Percentiles rank a stretch among this genome's conserved stretches.
phyloP scores from a whole-genome alignment of 2,329 filamentous ascomycete species.

The Camillea tinctor region DNA sequence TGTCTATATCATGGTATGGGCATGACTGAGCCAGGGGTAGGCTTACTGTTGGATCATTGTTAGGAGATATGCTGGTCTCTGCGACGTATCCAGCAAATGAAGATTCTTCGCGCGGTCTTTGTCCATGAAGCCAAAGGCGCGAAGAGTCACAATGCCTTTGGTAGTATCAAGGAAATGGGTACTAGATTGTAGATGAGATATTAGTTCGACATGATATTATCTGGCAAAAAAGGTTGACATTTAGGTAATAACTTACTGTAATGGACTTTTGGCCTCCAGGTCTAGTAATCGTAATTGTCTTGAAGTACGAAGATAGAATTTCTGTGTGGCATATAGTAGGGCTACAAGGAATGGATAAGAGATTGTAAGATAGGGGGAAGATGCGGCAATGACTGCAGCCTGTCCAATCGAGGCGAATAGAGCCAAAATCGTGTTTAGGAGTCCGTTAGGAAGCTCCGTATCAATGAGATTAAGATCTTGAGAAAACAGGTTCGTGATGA shows the following conservation, averaged over 20 bases:
- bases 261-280: slow-evolving; percentile 48
- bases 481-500: slow-evolving; percentile 44
- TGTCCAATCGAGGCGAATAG: slow-evolving; percentile 29
- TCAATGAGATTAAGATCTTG: slow-evolving; percentile 46
- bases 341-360: slow-evolving; percentile 42
- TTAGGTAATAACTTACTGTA: slow-evolving; percentile 38
- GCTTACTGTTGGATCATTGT: slow-evolving; percentile 43
- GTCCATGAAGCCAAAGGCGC: slow-evolving; percentile 48
- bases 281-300: slow-evolving; percentile 51
- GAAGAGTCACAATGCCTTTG: slow-evolving; percentile 46
- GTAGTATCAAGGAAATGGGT: slow-evolving; percentile 48
- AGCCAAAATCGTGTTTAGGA: slow-evolving; percentile 29
- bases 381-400: slow-evolving; percentile 40
- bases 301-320: slow-evolving; percentile 51
- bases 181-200: slow-evolving; percentile 9
- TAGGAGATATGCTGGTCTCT: slow-evolving; percentile 51
- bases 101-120: slow-evolving; percentile 42
- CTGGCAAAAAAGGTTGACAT: neutral
- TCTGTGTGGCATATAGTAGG: slow-evolving; percentile 44
- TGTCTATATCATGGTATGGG: no score
- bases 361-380: slow-evolving; percentile 40
- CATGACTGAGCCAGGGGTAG: neutral
- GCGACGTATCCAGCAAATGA: slow-evolving; percentile 45
- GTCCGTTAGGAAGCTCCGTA: slow-evolving; percentile 35
- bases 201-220: neutral